phyloP scores from a whole-genome alignment of 2,329 filamentous ascomycete species.

The Xylariaceae sp. region DNA sequence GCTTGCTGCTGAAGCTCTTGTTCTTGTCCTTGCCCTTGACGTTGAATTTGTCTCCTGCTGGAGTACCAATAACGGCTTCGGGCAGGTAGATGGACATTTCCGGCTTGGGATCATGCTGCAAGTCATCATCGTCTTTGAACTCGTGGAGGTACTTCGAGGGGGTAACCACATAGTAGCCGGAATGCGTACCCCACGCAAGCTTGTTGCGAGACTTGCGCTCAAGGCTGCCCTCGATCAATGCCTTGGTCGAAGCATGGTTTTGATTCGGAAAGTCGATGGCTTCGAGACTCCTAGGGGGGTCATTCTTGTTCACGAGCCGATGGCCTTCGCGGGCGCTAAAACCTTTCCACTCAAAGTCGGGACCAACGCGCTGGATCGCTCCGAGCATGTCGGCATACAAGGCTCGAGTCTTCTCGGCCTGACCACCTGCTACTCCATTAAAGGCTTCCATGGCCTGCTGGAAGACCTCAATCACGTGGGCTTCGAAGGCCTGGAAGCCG shows the following conservation, averaged over 20 bases:
- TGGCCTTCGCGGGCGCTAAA: conserved; percentile 70
- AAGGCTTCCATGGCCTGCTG: conserved; percentile 82
- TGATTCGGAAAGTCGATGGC: conserved; percentile 84
- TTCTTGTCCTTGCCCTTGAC: conserved; percentile 92
- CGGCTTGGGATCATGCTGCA: conserved; percentile 68
- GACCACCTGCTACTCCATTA: conserved; percentile 72
- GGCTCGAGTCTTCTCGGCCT: conserved; percentile 74
- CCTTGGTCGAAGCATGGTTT: conserved; percentile 71
- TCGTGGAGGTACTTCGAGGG: conserved; percentile 88
- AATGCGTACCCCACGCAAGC: conserved; percentile 69
- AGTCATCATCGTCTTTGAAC: conserved; percentile 85
- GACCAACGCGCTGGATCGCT: conserved; percentile 70
- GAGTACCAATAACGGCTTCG: conserved; percentile 73
- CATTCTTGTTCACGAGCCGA: conserved; percentile 72
- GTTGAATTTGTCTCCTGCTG: conserved; percentile 79
- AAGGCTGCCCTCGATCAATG: conserved; percentile 81
- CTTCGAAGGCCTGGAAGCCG: conserved; percentile 83
- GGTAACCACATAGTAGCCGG: conserved; percentile 86
- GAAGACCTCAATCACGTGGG: conserved; percentile 76
- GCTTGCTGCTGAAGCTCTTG: conserved; percentile 74
- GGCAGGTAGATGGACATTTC: conserved; percentile 90
- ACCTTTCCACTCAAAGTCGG: conserved; percentile 87
- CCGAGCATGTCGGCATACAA: conserved; percentile 82
- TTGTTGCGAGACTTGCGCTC: conserved; percentile 90
- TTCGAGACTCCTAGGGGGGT: conserved; percentile 68